Base-by-base conservation (phyloP, 306 rosid species). In the Dalbergia cochinchinensis region DNA sequence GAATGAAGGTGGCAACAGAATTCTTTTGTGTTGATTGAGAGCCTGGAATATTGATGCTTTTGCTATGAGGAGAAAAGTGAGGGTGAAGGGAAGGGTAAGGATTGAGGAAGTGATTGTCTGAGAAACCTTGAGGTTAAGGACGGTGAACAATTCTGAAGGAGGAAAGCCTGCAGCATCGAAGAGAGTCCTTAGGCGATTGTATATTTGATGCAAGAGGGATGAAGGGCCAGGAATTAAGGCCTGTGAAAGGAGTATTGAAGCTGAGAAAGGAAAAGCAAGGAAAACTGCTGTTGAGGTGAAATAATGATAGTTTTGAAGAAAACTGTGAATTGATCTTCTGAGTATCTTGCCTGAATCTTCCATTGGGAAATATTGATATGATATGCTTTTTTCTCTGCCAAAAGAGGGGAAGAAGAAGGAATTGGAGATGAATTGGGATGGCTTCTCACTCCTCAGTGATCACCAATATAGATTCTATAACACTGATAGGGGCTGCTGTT, bases 91-190 rank as follows among this genome's bases (percentile, higher is more conserved):
- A 31, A 95, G 87, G 11, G 99, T 77, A 59, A 83, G 15, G 66
- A 95, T 65, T 18, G 94, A 87, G 64, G 92, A 88, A 68, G 83
- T 80, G 61, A 95, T 85, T 33, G 97, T 95, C 74, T 95, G 97
- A 57, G 99, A 91, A 78, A 95, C 94, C 78, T 91, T 95, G 4
- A 81, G 87, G 71, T 83, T 89, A 54, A 95, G 88, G 82, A 91
- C 47, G 15, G 22, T 69, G 80, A 95, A 89, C 83, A 95, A 71
- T 13, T 90, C 79, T 8, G 91, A 95, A 19, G 92, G 75, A 19
- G 97, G 94, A 72, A 92, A 90, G 1, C 98, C 99, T 3, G 97
- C 97, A 8, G 97, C 97, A 55, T 81, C 86, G 63, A 94, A 94
- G 14, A 94, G 89, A 54, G 45, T 75, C 77, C 74, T 85, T 22